Conservation (phyloP, 352 stramenopile genomes). For the Phytopythium vexans region DNA sequence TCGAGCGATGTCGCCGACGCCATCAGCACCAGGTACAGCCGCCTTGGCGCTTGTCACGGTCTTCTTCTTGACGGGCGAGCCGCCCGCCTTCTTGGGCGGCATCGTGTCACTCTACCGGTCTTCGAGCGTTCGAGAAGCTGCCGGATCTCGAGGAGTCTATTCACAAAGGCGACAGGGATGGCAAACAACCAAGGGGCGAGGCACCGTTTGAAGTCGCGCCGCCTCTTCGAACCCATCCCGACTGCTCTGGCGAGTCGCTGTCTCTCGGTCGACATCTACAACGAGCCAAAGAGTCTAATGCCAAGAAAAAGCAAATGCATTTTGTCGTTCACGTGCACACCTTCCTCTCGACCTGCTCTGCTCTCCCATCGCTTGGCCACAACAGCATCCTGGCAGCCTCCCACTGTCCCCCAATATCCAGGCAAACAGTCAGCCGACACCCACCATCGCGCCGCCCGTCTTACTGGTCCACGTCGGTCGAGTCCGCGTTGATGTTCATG, state of each 20-base stretch:
- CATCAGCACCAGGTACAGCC: conserved; percentile 18
- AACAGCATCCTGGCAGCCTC: no score
- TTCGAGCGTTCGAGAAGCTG: no score
- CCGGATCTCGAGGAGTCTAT: no score
- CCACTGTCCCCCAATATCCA: no score
- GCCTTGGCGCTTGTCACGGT: conserved; percentile 40
- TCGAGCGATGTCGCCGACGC: conserved; percentile 26
- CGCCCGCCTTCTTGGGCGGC: conserved; percentile 43
- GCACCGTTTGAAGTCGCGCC: no score
- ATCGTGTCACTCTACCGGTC: conserved; percentile 14
- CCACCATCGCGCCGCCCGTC: conserved; percentile 4
- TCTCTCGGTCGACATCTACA: no score
- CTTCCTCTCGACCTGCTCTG: neutral
- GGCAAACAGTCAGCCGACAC: neutral
- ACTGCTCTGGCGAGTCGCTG: no score
- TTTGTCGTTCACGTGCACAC: neutral
- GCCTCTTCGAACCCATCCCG: no score
- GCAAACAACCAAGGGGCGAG: no score
- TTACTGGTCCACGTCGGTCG: conserved; percentile 94
- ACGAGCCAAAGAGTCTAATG: no score
- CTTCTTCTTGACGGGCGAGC: conserved; percentile 63
- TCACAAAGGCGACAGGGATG: no score
- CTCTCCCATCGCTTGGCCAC: neutral
- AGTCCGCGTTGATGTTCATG: conserved; percentile 97
- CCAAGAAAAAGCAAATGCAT: no score